phyloP scores from a whole-genome alignment of 768 basidiomycete genomes.

The Lentinula edodes region DNA sequence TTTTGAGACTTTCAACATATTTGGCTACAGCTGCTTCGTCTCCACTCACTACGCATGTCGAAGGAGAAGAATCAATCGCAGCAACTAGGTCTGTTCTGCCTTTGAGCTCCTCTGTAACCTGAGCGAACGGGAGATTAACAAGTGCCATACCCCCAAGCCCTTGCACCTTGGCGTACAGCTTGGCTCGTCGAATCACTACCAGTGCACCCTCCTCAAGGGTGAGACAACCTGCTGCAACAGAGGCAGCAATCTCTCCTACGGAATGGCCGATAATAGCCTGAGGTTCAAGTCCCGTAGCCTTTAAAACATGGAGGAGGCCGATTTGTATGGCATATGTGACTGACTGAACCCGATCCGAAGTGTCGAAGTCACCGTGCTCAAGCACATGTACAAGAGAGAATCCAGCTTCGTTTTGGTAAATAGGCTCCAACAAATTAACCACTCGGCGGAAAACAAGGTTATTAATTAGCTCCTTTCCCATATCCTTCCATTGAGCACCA shows the following conservation, averaged over 20 bases:
- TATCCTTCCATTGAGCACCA: not conserved
- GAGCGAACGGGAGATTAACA: not conserved
- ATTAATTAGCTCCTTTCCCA: not conserved
- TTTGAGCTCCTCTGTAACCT: not conserved
- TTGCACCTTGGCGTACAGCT: not conserved
- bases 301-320: not conserved
- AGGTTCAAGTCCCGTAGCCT: not conserved
- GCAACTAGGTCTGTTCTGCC: not conserved
- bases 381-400: not conserved
- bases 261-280: not conserved
- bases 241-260: conserved; percentile 1
- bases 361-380: not conserved
- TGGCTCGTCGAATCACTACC: not conserved
- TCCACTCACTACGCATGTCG: not conserved
- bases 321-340: conserved; percentile 1
- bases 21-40: not conserved
- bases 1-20: not conserved
- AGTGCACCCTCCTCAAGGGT: not conserved
- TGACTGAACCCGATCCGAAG: not conserved
- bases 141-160: conserved; percentile 1
- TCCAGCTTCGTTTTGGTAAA: not conserved
- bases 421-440: not conserved
- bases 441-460: not conserved
- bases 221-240: not conserved
- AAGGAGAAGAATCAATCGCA: not conserved